These are phyloP conservation scores for Cercospora zeina DNA, from an alignment of 2,329 filamentous ascomycete species.

Conservation along the genomic window DNA sequence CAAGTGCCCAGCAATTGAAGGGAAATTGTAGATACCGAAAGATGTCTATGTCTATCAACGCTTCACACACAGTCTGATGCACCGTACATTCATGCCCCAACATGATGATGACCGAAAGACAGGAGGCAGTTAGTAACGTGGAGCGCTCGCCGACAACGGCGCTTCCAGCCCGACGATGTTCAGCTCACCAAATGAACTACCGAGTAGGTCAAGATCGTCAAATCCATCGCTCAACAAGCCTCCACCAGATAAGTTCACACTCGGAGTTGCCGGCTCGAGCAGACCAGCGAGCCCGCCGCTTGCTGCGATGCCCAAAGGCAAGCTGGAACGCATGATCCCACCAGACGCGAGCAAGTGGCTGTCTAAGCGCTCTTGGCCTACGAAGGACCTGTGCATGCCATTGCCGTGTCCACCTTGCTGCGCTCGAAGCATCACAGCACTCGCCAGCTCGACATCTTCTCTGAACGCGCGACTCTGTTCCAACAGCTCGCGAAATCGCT, in stretches of 20 bases:
- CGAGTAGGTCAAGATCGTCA: not conserved
- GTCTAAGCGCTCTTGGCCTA: not conserved
- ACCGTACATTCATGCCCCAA: not conserved
- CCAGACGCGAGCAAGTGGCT: not conserved
- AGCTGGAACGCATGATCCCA: not conserved
- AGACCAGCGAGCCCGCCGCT: slow-evolving; percentile 2
- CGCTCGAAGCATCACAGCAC: not conserved
- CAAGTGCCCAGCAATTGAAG: not conserved
- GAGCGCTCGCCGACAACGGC: not conserved
- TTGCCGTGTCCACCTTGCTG: not conserved
- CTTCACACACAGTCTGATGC: not conserved
- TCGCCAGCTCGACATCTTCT: slow-evolving; percentile 14
- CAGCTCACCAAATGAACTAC: not conserved
- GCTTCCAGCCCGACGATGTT: not conserved
- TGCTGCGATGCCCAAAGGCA: not conserved
- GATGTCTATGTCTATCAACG: not conserved
- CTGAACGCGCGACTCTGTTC: slow-evolving; percentile 17
- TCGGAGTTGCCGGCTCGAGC: not conserved
- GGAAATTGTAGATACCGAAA: not conserved
- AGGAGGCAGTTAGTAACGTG: not conserved
- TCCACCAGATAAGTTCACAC: not conserved
- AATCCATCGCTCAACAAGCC: not conserved
- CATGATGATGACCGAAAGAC: not conserved
- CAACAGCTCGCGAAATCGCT: slow-evolving; percentile 5
- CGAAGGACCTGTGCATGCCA: not conserved